Conservation (phyloP, 805 yeast genomes). For the Schizosaccharomyces japonicus region DNA sequence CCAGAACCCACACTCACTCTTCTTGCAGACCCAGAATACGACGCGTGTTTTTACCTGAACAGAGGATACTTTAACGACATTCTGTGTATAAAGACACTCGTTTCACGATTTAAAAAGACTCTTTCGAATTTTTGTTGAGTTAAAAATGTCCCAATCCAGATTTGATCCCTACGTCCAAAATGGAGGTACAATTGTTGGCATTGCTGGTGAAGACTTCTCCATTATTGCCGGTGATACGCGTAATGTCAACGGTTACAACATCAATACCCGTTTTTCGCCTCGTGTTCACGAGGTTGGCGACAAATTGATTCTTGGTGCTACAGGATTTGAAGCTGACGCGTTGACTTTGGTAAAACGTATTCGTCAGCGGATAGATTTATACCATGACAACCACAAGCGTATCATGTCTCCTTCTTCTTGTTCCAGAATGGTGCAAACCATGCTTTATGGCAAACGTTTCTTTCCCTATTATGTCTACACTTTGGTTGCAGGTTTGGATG, state of each 20-base stretch:
- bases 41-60: too few species aligned
- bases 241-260: constrained; percentile 78
- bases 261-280: constrained; percentile 79
- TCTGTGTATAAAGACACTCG: too few species aligned
- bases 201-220: constrained; percentile 93
- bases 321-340: constrained; percentile 92
- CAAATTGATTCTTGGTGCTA: constrained; percentile 65
- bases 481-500: constrained; percentile 78
- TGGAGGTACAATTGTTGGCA: constrained; percentile 92
- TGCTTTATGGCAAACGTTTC: constrained; percentile 75
- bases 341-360: constrained; percentile 59
- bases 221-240: constrained; percentile 97
- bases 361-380: constrained; percentile 45
- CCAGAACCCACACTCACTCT: too few species aligned
- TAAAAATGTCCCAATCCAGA: background rate
- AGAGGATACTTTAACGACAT: too few species aligned
- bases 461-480: constrained; percentile 95
- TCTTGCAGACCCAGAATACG: too few species aligned
- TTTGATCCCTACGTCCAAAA: constrained; percentile 26
- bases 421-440: constrained; percentile 75
- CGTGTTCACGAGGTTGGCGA: constrained; percentile 79
- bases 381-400: constrained; percentile 63
- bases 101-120: too few species aligned
- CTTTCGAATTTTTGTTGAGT: too few species aligned
- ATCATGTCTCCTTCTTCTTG: constrained; percentile 44